phyloP scores from a whole-genome alignment of 2,329 filamentous ascomycete species.

The Bipolaris cookei region DNA sequence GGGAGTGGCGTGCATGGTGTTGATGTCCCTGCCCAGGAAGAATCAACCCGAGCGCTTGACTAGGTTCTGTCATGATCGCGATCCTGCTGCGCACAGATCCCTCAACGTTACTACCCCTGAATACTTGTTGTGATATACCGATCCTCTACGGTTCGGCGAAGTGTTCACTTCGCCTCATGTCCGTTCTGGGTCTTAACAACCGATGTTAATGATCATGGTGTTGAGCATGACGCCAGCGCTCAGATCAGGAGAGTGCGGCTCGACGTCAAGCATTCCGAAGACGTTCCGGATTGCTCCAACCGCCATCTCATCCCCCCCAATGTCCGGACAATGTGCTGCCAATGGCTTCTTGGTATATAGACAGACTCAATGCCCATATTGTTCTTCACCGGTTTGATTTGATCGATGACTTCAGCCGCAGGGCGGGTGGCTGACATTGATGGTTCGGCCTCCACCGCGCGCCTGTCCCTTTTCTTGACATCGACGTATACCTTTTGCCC shows the following conservation, averaged over 20 bases:
- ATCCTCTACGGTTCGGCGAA: not conserved
- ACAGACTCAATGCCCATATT: not conserved
- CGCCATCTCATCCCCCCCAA: not conserved
- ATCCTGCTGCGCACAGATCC: not conserved
- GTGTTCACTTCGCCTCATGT: not conserved
- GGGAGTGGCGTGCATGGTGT: not conserved
- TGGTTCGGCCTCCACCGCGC: not conserved
- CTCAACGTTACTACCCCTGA: not conserved
- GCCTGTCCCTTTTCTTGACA: not conserved
- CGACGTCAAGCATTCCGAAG: not conserved
- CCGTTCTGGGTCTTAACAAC: not conserved
- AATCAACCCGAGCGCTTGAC: not conserved
- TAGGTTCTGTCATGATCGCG: not conserved
- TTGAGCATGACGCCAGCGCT: not conserved
- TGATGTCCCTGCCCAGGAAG: slow-evolving; percentile 1
- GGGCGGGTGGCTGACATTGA: not conserved
- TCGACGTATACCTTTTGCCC: not conserved
- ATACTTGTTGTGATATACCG: not conserved
- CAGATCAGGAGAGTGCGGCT: not conserved
- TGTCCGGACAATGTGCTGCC: not conserved
- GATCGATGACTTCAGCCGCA: not conserved
- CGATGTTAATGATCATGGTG: not conserved
- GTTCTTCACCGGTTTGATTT: not conserved
- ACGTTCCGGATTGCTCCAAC: not conserved
- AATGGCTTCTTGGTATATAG: not conserved